These are phyloP conservation scores for Juglanconis sp. DNA, from an alignment of 2,329 filamentous ascomycete species.

Conservation along the genomic window DNA sequence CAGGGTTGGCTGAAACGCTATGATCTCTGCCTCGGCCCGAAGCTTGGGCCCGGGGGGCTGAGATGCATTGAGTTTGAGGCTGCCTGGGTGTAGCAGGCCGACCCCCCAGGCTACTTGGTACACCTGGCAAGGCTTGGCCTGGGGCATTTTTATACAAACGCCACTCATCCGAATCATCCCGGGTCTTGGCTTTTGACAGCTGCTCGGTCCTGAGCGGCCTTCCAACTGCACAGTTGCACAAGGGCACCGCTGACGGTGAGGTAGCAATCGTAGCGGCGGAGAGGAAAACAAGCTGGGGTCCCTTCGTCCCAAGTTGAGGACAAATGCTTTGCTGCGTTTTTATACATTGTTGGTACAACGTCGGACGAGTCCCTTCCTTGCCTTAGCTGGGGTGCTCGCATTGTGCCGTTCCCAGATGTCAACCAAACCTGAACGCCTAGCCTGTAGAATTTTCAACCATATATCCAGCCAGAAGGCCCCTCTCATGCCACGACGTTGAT, in stretches of 20 bases:
- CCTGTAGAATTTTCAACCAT: neutral
- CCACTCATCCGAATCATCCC: neutral
- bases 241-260: neutral
- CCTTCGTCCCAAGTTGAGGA: neutral
- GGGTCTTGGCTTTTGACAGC: neutral
- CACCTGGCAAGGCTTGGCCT: neutral
- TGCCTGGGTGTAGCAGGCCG: neutral
- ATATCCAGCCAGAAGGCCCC: neutral
- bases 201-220: neutral
- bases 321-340: neutral
- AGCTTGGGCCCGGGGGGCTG: neutral
- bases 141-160: neutral
- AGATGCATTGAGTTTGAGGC: neutral
- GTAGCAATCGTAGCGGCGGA: too few species aligned
- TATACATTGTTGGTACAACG: conserved; percentile 4
- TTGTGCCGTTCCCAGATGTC: conserved; percentile 1
- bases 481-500: conserved; percentile 64
- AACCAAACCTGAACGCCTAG: conserved; percentile 17
- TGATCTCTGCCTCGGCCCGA: neutral
- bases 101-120: neutral
- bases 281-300: neutral
- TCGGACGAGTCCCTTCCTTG: neutral
- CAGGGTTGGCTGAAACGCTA: neutral
- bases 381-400: neutral
- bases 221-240: neutral